Evolutionary conservation across 179 eudicot genomes (phyloP), one percentile per base, ranked within the genome.

Genomic region (Beta macrorhiza): DNA sequence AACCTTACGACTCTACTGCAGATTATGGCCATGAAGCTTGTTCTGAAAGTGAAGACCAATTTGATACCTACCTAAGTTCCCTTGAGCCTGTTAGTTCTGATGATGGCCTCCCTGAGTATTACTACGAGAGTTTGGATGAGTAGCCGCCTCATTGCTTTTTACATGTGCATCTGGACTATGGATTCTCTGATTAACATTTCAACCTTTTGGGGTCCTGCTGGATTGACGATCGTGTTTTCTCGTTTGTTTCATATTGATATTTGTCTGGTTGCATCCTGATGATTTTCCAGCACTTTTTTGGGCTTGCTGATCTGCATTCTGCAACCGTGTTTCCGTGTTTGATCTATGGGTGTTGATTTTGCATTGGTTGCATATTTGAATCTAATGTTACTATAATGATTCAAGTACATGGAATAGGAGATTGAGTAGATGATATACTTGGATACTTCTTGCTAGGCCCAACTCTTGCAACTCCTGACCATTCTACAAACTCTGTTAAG

Each of bases 1-100:
- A 16, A 20, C 84, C 80, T 3, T 0, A 29, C 25, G 80, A 59
- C 68, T 65, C 82, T 5, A 73, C 67, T 29, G 68, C 49, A 5
- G 82, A 83, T 44, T 83, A 47, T 44, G 17, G 15, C 8, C 52
- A 47, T 29, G 32, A 9, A 67, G 75, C 67, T 42, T 69, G 11
- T 44, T 42, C 79, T 20, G 79, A 65, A 14, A 6, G 65, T 19
- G 44, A 12, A 53, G 49, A 44, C 42, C 42, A 37, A 37, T 37
- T 37, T 37, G 42, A 37, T 37, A 37, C 42, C 42, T 37, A 37
- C 42, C 42, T 37, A 37, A 37, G 4, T 9, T 19, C 16, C n/a
- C 7, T 47, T 56, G 44, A 37, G 20, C 37, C 37, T 45, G 76
- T 37, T 37, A 37, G 58, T 70, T 69, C 22, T 70, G 68, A 45